Evolutionary conservation across 2,329 filamentous ascomycete species (phyloP).

Genomic region (Pseudogymnoascus sp.): DNA sequence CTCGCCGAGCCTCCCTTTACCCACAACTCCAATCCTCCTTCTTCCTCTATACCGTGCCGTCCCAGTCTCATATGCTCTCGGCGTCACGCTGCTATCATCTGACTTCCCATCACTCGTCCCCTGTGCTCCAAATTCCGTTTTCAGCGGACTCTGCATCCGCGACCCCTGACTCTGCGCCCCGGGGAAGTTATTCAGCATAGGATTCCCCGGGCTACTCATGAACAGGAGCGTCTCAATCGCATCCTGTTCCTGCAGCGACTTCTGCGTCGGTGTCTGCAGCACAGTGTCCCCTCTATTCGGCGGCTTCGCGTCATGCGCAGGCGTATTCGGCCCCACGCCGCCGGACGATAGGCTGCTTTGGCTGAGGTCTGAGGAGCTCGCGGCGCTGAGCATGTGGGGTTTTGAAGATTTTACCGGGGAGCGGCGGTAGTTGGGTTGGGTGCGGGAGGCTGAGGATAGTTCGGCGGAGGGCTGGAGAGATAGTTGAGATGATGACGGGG

Average conservation of each 20-base stretch:
- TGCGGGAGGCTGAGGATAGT: slow-evolving; percentile 24
- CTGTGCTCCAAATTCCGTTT: slow-evolving; percentile 24
- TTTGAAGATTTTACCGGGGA: slow-evolving; percentile 27
- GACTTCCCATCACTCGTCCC: slow-evolving; percentile 13
- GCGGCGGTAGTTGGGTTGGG: slow-evolving; percentile 21
- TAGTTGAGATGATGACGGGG: slow-evolving; percentile 32
- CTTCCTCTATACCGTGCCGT: slow-evolving; percentile 15
- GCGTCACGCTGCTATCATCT: slow-evolving; percentile 15
- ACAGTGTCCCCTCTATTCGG: slow-evolving; percentile 14
- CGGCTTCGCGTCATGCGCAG: neutral
- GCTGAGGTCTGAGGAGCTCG: slow-evolving; percentile 15
- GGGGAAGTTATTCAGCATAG: slow-evolving; percentile 50
- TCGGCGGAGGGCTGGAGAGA: slow-evolving; percentile 32
- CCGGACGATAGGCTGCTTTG: slow-evolving; percentile 17
- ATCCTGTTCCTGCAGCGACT: slow-evolving; percentile 67
- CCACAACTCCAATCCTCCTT: slow-evolving; percentile 13
- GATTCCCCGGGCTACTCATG: slow-evolving; percentile 72
- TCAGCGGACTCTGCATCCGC: slow-evolving; percentile 25
- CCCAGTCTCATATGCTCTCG: slow-evolving; percentile 15
- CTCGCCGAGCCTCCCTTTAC: slow-evolving; percentile 11
- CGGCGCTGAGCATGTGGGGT: slow-evolving; percentile 15
- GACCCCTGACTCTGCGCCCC: slow-evolving; percentile 26
- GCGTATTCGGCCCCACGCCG: neutral
- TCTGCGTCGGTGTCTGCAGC: slow-evolving; percentile 57
- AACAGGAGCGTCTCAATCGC: slow-evolving; percentile 74